phyloP scores from a whole-genome alignment of 129 eudicot genomes.

The Saposhnikovia divaricata region DNA sequence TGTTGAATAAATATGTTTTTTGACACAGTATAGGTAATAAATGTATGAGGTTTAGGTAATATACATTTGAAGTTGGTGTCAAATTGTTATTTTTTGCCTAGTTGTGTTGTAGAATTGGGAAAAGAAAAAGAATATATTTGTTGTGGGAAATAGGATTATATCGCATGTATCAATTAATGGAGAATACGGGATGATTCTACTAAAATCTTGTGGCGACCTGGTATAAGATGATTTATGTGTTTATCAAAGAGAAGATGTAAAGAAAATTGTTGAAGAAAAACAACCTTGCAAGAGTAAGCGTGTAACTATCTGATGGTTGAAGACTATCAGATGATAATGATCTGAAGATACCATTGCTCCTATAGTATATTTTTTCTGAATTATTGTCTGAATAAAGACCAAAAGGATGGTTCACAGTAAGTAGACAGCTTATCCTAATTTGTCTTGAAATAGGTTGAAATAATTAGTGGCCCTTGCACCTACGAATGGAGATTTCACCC shows the following conservation, averaged over 20 bases:
- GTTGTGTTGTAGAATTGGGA: not conserved
- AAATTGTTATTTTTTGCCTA: not conserved
- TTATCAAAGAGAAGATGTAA: not conserved
- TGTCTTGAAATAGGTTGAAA: not conserved
- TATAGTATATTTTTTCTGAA: not conserved
- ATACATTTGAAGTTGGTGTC: not conserved
- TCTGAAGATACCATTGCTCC: not conserved
- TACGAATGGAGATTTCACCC: not conserved
- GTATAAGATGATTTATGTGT: not conserved
- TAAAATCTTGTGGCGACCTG: not conserved
- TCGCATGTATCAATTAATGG: not conserved
- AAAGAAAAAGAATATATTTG: not conserved
- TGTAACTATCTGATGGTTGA: not conserved
- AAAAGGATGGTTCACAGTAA: constrained; percentile 1
- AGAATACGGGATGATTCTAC: not conserved
- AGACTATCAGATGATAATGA: not conserved
- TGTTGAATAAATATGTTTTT: not conserved
- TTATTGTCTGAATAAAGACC: not conserved
- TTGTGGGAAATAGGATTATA: not conserved
- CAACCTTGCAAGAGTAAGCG: not conserved
- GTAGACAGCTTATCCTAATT: not conserved
- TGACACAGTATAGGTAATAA: not conserved
- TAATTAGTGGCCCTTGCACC: not conserved
- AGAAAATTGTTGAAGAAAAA: not conserved
- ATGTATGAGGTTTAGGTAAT: not conserved